A percentile compares a stretch with the other conserved stretches of the same genome.
Evolutionary conservation across 163 green algal genomes (phyloP).

Genomic region (Scenedesmus sp.): DNA sequence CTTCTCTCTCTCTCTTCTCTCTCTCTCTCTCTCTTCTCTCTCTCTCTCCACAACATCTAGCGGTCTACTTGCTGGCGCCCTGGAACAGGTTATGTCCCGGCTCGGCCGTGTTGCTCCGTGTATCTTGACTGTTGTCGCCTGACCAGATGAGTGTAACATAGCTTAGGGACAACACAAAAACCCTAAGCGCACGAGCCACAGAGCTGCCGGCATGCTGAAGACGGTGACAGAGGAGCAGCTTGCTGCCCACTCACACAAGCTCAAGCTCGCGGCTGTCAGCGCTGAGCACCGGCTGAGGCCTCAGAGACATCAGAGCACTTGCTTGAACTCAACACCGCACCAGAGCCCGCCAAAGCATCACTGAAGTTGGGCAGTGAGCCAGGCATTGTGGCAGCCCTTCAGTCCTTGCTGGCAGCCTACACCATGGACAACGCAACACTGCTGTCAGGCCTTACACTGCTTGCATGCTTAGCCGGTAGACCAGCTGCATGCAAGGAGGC

Average conservation of each 20-base stretch:
- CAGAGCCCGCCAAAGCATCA: neutral
- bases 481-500: slow-evolving; percentile 1
- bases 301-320: neutral
- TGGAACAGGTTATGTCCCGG: neutral
- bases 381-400: neutral
- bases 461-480: neutral
- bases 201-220: neutral
- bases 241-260: neutral
- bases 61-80: neutral
- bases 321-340: neutral
- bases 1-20: too few species aligned
- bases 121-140: neutral
- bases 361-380: neutral
- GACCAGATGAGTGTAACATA: neutral
- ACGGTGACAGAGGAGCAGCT: neutral
- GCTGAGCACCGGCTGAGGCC: neutral
- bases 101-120: neutral
- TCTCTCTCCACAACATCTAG: too few species aligned
- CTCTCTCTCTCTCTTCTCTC: too few species aligned
- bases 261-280: neutral
- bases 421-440: neutral
- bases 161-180: neutral
- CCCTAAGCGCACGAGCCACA: neutral
- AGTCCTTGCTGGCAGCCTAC: neutral
- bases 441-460: slow-evolving; percentile 1